Evolutionary conservation across 2,329 filamentous ascomycete species (phyloP).

Genomic region (Ophiocordyceps sinensis): DNA sequence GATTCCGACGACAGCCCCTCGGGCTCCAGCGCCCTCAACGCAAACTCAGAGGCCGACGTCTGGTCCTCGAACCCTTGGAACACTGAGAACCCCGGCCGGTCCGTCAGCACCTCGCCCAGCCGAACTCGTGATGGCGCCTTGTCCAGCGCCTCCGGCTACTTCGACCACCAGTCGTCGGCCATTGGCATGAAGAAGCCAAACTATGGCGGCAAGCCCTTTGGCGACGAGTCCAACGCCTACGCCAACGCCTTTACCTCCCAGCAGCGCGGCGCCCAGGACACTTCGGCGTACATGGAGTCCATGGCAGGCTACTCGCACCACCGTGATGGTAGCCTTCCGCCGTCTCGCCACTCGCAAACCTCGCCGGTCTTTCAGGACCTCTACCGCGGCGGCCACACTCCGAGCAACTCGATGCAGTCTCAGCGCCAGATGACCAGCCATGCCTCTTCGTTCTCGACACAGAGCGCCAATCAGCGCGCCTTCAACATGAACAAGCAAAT

Average conservation of each 20-base stretch:
- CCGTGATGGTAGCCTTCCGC: conserved; percentile 40
- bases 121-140: conserved; percentile 32
- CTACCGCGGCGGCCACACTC: conserved; percentile 21
- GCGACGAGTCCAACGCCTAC: conserved; percentile 12
- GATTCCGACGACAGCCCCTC: conserved; percentile 31
- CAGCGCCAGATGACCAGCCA: conserved; percentile 30
- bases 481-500: conserved; percentile 23
- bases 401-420: conserved; percentile 30
- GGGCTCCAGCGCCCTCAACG: conserved; percentile 54
- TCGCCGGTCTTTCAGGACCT: conserved; percentile 21
- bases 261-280: conserved; percentile 20
- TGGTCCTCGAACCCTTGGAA: conserved; percentile 49
- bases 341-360: conserved; percentile 38
- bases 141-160: conserved; percentile 29
- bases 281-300: conserved; percentile 24
- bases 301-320: conserved; percentile 20
- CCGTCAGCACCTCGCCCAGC: conserved; percentile 43
- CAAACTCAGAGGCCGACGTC: conserved; percentile 52
- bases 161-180: conserved; percentile 27
- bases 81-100: conserved; percentile 25
- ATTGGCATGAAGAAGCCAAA: conserved; percentile 23
- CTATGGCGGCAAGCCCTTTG: conserved; percentile 10
- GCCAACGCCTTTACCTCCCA: conserved; percentile 11
- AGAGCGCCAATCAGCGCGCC: conserved; percentile 21
- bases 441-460: conserved; percentile 31